Evolutionary conservation across 1,284 basidiomycete species (phyloP).

Genomic region (Athelia sp.): DNA sequence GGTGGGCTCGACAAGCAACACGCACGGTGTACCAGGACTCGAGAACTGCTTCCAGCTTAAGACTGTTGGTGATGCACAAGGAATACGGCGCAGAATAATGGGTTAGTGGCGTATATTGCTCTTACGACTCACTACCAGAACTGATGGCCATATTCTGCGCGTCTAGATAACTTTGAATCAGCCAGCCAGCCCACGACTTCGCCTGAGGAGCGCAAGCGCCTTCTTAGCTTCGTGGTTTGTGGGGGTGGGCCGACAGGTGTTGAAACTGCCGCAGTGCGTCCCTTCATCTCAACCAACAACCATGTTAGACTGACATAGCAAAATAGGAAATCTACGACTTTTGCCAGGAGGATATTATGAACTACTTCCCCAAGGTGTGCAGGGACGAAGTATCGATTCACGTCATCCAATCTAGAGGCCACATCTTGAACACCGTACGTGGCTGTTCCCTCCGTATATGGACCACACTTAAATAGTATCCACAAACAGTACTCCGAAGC

Average conservation of each 20-base stretch:
- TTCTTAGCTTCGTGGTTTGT: constrained; percentile 94
- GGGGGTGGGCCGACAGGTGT: constrained; percentile 97
- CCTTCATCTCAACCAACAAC: too few species aligned
- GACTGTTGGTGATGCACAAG: constrained; percentile 87
- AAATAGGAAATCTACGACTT: constrained; percentile 79
- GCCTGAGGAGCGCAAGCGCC: constrained; percentile 82
- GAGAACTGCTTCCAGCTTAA: constrained; percentile 96
- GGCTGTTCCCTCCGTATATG: not conserved
- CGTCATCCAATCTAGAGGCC: constrained; percentile 91
- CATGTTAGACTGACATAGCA: constrained; percentile 3
- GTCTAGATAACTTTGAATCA: constrained; percentile 86
- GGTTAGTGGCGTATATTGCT: constrained; percentile 59
- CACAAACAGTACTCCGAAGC: constrained; percentile 80
- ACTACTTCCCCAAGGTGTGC: constrained; percentile 91
- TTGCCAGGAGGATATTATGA: constrained; percentile 87
- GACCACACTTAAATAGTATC: not conserved
- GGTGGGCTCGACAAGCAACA: constrained; percentile 85
- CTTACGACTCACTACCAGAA: constrained; percentile 2
- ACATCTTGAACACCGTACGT: constrained; percentile 86
- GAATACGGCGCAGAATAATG: constrained; percentile 83
- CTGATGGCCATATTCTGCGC: constrained; percentile 2
- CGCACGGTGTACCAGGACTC: constrained; percentile 89
- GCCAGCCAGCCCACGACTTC: constrained; percentile 89
- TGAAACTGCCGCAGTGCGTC: constrained; percentile 70
- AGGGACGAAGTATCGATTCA: constrained; percentile 85